Base-by-base conservation (phyloP, 768 basidiomycete species). In the Mycena filopes region DNA sequence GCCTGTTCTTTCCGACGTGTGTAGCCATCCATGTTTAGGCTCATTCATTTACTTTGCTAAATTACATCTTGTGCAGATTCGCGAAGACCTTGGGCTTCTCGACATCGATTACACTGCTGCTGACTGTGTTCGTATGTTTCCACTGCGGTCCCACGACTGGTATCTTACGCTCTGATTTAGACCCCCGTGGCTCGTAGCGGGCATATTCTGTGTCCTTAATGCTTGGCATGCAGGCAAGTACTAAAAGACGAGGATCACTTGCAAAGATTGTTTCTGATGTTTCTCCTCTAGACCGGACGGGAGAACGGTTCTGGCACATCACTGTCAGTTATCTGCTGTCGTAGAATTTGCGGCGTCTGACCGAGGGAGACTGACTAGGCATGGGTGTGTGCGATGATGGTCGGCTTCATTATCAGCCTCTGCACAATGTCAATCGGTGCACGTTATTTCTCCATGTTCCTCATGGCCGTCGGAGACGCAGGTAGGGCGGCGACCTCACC, bases 251-350 rank as follows among this genome's bases (percentile, higher is more conserved):
- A n/a, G n/a, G n/a, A n/a, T n/a, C n/a, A n/a, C n/a, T n/a, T n/a
- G n/a, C n/a, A n/a, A n/a, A n/a, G n/a, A n/a, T n/a, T 60, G 41
- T 40, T 3, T 13, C 20, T 4, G 15, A 57, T 15, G 20, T 10
- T 20, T 26, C 23, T n/a, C n/a, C n/a, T n/a, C 38, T 57, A 84
- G 83, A 85, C 65, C 68, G 71, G 23, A 80, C 80, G 2, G 83
- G 83, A 0, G 84, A 85, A 65, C 80, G 83, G 1, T 85, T 83
- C 73, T 80, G 82, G 77, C 84, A 85, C 70, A 71, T 77, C n/a
- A n/a, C n/a, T n/a, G n/a, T n/a, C n/a, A n/a, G n/a, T n/a, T n/a
- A n/a, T n/a, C n/a, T n/a, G n/a, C n/a, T n/a, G n/a, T n/a, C n/a
- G n/a, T n/a, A n/a, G n/a, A n/a, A n/a, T n/a, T n/a, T n/a, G n/a